Evolutionary conservation across 441 rosid species (phyloP).

Genomic region (Bruguiera hainesii): DNA sequence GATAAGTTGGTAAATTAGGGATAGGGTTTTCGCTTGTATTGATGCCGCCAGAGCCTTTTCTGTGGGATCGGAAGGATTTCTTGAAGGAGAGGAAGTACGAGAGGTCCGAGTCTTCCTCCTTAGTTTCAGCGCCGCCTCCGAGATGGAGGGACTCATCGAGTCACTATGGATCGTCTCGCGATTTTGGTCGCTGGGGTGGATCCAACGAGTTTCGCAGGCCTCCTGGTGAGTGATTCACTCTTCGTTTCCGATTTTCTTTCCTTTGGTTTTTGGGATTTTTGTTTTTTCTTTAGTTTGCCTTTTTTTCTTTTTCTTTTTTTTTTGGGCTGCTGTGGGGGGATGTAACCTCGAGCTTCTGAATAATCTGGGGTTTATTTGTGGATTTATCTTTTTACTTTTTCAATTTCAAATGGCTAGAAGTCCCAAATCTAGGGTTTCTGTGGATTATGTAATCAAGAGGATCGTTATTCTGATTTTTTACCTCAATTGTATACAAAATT

Average conservation of each 20-base stretch:
- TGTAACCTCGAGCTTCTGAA: no score
- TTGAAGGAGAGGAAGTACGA: slow-evolving; percentile 89
- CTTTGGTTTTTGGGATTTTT: neutral
- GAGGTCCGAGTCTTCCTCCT: slow-evolving; percentile 54
- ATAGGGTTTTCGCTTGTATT: slow-evolving; percentile 35
- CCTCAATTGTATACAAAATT: neutral
- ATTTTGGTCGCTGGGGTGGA: slow-evolving; percentile 56
- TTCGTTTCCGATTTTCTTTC: neutral
- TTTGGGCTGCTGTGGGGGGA: no score
- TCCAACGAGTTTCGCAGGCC: slow-evolving; percentile 76
- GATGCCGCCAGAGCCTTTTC: slow-evolving; percentile 95
- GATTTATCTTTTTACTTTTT: neutral
- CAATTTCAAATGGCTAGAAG: neutral
- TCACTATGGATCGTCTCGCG: slow-evolving; percentile 54
- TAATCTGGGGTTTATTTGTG: neutral
- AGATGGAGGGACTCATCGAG: slow-evolving; percentile 79
- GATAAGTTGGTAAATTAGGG: slow-evolving; percentile 20
- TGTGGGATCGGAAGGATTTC: slow-evolving; percentile 91
- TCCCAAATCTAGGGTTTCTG: neutral
- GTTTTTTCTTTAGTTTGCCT: neutral
- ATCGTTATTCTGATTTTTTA: neutral
- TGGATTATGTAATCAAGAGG: neutral
- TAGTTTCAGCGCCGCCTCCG: slow-evolving; percentile 42
- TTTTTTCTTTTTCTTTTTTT: no score
- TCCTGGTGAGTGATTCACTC: slow-evolving; percentile 44